Conservation (phyloP, 2,329 filamentous ascomycete species). For the Teratosphaeriaceae sp. region DNA sequence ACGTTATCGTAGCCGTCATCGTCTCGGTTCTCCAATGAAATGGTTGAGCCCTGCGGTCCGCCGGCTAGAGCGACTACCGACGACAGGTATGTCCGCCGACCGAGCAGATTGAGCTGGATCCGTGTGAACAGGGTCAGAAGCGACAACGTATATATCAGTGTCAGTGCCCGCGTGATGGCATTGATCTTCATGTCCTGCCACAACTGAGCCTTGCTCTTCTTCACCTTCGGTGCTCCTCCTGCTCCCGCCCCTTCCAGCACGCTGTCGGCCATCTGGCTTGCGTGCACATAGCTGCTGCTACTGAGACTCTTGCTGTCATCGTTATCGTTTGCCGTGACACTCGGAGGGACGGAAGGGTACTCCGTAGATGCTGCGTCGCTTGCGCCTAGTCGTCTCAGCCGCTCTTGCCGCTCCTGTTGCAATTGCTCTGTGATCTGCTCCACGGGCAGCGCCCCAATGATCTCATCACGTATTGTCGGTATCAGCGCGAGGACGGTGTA, state of each 20-base stretch:
- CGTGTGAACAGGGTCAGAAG: constrained; percentile 87
- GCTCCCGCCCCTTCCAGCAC: constrained; percentile 42
- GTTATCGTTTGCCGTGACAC: constrained; percentile 67
- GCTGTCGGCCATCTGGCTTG: constrained; percentile 62
- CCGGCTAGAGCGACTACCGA: constrained; percentile 85
- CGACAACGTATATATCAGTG: constrained; percentile 82
- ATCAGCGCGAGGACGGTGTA: constrained; percentile 95
- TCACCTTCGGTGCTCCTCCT: constrained; percentile 51
- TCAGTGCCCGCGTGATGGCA: constrained; percentile 85
- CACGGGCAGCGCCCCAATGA: constrained; percentile 80
- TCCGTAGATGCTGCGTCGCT: constrained; percentile 54
- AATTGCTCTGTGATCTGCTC: constrained; percentile 90
- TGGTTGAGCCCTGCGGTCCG: constrained; percentile 59
- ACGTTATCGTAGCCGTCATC: constrained; percentile 76
- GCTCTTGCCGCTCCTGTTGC: constrained; percentile 82
- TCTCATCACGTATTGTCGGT: constrained; percentile 83
- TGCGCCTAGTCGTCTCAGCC: constrained; percentile 42
- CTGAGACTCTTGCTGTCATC: constrained; percentile 73
- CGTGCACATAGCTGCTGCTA: constrained; percentile 76
- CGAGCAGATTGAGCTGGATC: constrained; percentile 94
- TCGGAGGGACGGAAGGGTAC: constrained; percentile 52
- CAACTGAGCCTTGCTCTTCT: constrained; percentile 83
- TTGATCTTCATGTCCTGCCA: constrained; percentile 98
- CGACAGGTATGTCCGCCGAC: constrained; percentile 89
- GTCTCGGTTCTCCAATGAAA: constrained; percentile 88